Base-by-base conservation (phyloP, 108 stramenopile genomes). In the Skeletonema tropicum region DNA sequence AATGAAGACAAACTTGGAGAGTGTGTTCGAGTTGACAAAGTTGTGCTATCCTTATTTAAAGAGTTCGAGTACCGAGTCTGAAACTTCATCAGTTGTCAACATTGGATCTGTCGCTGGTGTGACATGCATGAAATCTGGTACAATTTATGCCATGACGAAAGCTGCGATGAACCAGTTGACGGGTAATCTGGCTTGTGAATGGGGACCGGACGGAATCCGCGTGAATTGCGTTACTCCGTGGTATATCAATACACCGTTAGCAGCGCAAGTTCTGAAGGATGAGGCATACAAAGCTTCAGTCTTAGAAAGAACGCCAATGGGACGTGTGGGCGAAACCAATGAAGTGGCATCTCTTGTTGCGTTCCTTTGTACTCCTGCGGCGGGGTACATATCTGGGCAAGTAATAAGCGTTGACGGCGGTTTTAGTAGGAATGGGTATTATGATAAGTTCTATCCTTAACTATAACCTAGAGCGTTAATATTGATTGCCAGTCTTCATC, bases 81-180 rank as follows among this genome's bases (percentile, higher is more conserved):
- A 76, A 19, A 80, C 85, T 14, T 89, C 88, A 17, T 88, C 91
- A 68, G 92, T 98, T 30, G 88, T 98, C 30, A 97, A 98, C 70
- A 93, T 98, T 57, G 95, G 94, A 21, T 94, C 93, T 49, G 97
- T 97, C 6, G 98, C 94, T 15, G 98, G 97, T 26, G 85, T 97
- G 14, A 89, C 87, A 8, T 88, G 93, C 61, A 96, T 95, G 64
- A 96, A 97, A 63, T 87, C 89, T 41, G 97, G 97, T 4, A 83
- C 90, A 8, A 67, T 87, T 5, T 91, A 91, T 42, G 95, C 88
- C 25, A 69, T 87, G 57, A 96, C 95, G 57, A 98, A 98, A 70
- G 97, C 96, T 8, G 98, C 98, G n/a, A 94, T 98, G 91, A 94
- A 93, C 73, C 97, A 97, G 83, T 62, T 98, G 30, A 96, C 98